phyloP scores from a whole-genome alignment of 2,329 filamentous ascomycete species.

The Chaetomium sp. region DNA sequence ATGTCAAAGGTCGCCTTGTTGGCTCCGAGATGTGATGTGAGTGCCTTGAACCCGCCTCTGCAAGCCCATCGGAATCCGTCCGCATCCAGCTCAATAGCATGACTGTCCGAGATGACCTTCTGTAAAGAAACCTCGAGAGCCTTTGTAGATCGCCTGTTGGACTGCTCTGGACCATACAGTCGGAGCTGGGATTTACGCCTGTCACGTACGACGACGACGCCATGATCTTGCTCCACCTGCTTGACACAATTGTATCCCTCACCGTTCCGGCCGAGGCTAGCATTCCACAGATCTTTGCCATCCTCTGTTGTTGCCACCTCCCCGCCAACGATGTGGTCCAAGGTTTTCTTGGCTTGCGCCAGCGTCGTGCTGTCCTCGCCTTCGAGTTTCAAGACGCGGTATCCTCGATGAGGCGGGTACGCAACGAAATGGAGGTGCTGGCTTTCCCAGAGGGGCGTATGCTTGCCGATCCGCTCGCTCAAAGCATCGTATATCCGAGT shows the following conservation, averaged over 20 bases:
- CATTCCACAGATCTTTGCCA: constrained; percentile 39
- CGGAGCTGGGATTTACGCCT: constrained; percentile 37
- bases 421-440: constrained; percentile 37
- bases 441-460: constrained; percentile 38
- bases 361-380: constrained; percentile 40
- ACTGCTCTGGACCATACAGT: constrained; percentile 36
- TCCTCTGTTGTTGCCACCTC: constrained; percentile 35
- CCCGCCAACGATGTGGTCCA: constrained; percentile 42
- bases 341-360: constrained; percentile 38
- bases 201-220: constrained; percentile 39
- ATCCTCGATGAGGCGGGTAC: constrained; percentile 36
- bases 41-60: constrained; percentile 39
- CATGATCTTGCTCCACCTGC: constrained; percentile 30
- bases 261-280: constrained; percentile 35
- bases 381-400: constrained; percentile 44
- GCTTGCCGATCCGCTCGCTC: constrained; percentile 36
- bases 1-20: constrained; percentile 41
- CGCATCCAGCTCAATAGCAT: constrained; percentile 37
- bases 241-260: constrained; percentile 30
- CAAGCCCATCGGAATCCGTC: constrained; percentile 39
- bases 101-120: constrained; percentile 5
- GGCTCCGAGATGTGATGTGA: constrained; percentile 36
- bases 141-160: constrained; percentile 26
- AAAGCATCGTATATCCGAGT: constrained; percentile 41
- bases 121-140: constrained; percentile 21